Percentiles rank a stretch among this genome's conserved stretches.
Evolutionary conservation across 2,329 filamentous ascomycete species (phyloP).

Genomic region (Fusarium liriodendri): DNA sequence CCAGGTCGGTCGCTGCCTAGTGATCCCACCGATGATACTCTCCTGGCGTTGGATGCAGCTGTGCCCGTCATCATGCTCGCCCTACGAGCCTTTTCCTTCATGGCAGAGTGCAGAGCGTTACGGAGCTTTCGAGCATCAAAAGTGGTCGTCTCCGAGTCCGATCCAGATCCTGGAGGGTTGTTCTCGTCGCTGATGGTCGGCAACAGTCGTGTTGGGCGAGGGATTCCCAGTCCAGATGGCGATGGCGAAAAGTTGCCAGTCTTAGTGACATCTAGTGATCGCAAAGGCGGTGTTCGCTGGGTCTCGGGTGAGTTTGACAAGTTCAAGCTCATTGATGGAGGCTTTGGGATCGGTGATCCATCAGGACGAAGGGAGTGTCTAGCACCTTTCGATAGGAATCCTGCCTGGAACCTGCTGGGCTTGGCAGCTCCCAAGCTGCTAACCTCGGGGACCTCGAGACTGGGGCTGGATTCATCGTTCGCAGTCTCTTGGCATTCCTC

Average conservation of each 20-base stretch:
- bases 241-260: conserved; percentile 63
- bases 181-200: conserved; percentile 63
- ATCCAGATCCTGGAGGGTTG: conserved; percentile 59
- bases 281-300: conserved; percentile 56
- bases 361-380: conserved; percentile 55
- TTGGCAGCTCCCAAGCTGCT: conserved; percentile 56
- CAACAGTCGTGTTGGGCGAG: conserved; percentile 49
- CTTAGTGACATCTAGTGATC: conserved; percentile 62
- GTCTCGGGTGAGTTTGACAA: conserved; percentile 56
- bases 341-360: conserved; percentile 71
- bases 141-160: conserved; percentile 62
- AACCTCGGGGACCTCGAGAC: conserved; percentile 65
- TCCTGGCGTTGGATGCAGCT: conserved; percentile 51
- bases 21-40: conserved; percentile 60
- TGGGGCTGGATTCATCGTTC: conserved; percentile 66
- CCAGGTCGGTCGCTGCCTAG: conserved; percentile 43
- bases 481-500: conserved; percentile 20
- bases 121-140: conserved; percentile 67
- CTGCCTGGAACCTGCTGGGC: conserved; percentile 85
- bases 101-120: conserved; percentile 64
- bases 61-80: conserved; percentile 53
- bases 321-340: conserved; percentile 67
- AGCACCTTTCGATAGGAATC: conserved; percentile 76
- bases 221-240: conserved; percentile 46
- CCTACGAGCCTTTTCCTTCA: conserved; percentile 57